Conservation (phyloP, 2,329 filamentous ascomycete species). For the Cadophora luteo-olivacea region DNA sequence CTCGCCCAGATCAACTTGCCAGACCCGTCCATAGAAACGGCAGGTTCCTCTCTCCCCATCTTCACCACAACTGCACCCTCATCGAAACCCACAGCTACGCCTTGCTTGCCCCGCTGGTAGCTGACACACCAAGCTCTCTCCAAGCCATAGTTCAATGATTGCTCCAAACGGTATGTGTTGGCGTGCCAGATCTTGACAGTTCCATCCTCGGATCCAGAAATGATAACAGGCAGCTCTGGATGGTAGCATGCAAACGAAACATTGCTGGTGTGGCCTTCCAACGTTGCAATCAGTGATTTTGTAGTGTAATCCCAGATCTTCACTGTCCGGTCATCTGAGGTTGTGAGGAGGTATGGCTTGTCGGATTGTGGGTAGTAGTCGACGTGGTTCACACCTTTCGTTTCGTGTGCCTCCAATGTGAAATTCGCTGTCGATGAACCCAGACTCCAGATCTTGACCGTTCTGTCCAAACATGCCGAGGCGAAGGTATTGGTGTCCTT, state of each 20-base stretch:
- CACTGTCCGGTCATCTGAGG: constrained; percentile 93
- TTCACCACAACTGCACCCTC: constrained; percentile 98
- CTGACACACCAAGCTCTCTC: constrained; percentile 98
- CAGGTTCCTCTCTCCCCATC: constrained; percentile 95
- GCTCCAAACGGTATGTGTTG: constrained; percentile 95
- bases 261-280: constrained; percentile 97
- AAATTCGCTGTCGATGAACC: constrained; percentile 95
- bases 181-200: constrained; percentile 99
- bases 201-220: constrained; percentile 96
- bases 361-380: constrained; percentile 83
- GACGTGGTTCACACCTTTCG: constrained; percentile 97
- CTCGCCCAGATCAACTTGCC: constrained; percentile 97
- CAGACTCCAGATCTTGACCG: constrained; percentile 97
- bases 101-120: constrained; percentile 93
- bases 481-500: constrained; percentile 95
- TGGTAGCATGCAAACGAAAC: constrained; percentile 99
- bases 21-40: constrained; percentile 94
- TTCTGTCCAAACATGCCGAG: constrained; percentile 93
- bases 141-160: constrained; percentile 93
- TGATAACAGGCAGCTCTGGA: constrained; percentile 94
- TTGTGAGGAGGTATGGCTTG: constrained; percentile 90
- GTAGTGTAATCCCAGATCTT: constrained; percentile 99
- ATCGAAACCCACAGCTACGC: constrained; percentile 94
- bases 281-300: constrained; percentile 93
- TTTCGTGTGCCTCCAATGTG: constrained; percentile 95